These are phyloP conservation scores for Lentinula sp. DNA, from an alignment of 768 basidiomycete species.

Conservation along the genomic window DNA sequence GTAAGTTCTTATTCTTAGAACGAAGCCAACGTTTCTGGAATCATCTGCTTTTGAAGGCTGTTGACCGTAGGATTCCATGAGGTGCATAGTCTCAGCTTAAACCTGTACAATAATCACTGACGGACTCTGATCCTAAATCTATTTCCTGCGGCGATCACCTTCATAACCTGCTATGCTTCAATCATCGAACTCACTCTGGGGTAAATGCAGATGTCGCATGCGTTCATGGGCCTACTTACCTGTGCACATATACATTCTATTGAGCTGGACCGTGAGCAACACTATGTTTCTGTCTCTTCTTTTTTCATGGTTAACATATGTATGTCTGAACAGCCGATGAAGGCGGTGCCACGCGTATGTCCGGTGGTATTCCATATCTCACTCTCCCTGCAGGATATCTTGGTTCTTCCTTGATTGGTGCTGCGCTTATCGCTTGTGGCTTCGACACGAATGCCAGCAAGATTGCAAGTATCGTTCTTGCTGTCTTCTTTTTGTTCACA, in stretches of 20 bases:
- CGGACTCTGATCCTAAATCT: background rate
- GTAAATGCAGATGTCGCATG: slow-evolving; percentile 73
- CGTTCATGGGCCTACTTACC: slow-evolving; percentile 71
- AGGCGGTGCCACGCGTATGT: slow-evolving; percentile 83
- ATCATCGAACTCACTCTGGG: background rate
- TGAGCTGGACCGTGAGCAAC: slow-evolving; percentile 73
- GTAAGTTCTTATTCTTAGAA: slow-evolving; percentile 36
- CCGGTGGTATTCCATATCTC: slow-evolving; percentile 75
- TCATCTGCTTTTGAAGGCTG: slow-evolving; percentile 35
- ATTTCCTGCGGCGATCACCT: background rate
- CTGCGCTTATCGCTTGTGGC: slow-evolving; percentile 79
- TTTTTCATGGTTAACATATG: background rate
- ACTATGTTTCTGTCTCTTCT: background rate
- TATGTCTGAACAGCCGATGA: slow-evolving; percentile 58
- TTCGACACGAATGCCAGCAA: slow-evolving; percentile 89
- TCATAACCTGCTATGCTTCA: background rate
- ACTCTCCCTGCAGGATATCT: slow-evolving; percentile 57
- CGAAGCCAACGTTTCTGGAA: background rate
- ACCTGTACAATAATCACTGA: background rate
- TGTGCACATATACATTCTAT: slow-evolving; percentile 85
- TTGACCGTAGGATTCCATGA: slow-evolving; percentile 89
- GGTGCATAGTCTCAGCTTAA: slow-evolving; percentile 27
- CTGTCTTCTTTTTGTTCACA: slow-evolving; percentile 81
- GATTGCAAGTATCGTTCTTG: slow-evolving; percentile 72
- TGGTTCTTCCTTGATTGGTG: slow-evolving; percentile 22